Base-by-base conservation (phyloP, 1,284 basidiomycete species). In the Irpex sp. region DNA sequence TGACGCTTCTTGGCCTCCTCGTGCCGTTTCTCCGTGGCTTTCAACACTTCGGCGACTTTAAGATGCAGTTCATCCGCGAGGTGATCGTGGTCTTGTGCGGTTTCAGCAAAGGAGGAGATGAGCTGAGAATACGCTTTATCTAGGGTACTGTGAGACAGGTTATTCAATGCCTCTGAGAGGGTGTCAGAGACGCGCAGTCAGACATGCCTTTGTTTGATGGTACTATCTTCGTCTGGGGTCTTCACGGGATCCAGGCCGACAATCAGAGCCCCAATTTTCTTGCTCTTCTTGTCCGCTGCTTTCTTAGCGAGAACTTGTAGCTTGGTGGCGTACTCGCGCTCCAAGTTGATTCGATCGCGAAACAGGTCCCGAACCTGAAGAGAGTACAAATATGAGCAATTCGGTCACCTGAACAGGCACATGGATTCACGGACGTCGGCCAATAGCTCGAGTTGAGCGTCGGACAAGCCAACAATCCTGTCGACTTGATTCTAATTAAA, bases 301-400 rank as follows among this genome's bases (percentile, higher is more conserved):
- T 87, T 92, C 74, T 82, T 86, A 2, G 81, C 81, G 31, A 94
- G 74, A 13, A 78, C 74, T 70, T 89, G 85, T 17, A 93, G 77
- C 70, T 89, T 92, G 17, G 76, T 71, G 0, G 90, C 88, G 71
- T 92, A 93, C 70, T 94, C 91, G 59, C 86, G 84, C 73, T 94
- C 92, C 11, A 93, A 77, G 11, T 79, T 81, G 15, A 78, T 85
- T 51, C 87, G 81, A 61, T 89, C 88, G 60, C 80, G 79, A 71
- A 91, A 87, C 57, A 93, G 71, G 57, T 93, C 90, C 60, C 89
- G 84, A 60, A 89, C 81, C 90, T 92, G 69, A 17, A 37, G 17
- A 37, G 17, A 56, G 13, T 9, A 36, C 21, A 19, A 56, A n/a
- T 36, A 15, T 9, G 26, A 19, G 13, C 51, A 56, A 36, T 34